phyloP scores from a whole-genome alignment of 2,329 filamentous ascomycete genomes.

The Paramyrothecium sp. region DNA sequence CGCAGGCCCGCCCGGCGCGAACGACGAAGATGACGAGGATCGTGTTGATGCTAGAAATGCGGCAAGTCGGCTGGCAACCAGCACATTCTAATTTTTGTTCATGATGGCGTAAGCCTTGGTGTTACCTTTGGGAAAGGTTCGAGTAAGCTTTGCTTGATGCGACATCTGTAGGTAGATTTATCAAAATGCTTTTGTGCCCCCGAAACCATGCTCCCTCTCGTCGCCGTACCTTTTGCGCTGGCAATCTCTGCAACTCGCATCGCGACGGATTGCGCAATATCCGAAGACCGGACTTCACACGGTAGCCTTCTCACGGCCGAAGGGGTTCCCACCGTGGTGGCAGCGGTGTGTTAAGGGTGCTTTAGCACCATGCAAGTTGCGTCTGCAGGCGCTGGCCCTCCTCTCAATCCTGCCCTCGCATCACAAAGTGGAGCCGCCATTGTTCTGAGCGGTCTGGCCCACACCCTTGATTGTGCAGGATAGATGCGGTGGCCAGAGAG shows the following conservation, averaged over 20 bases:
- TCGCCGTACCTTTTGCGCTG: no score
- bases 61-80: conserved; percentile 87
- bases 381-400: not conserved
- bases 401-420: not conserved
- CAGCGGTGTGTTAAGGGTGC: not conserved
- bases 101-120: not conserved
- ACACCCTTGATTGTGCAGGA: not conserved
- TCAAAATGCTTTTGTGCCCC: not conserved
- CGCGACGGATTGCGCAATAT: not conserved
- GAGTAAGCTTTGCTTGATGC: not conserved
- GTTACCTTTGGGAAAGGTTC: not conserved
- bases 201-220: not conserved
- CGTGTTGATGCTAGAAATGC: conserved; percentile 94
- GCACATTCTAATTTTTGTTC: conserved; percentile 67
- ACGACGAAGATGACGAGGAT: conserved; percentile 88
- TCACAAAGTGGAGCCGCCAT: not conserved
- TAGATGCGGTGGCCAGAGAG: not conserved
- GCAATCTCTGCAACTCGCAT: no score
- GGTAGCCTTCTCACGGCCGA: not conserved
- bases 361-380: not conserved
- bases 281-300: not conserved
- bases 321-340: not conserved
- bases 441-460: not conserved
- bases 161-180: not conserved
- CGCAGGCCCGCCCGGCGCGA: conserved; percentile 56